Conservation (phyloP, 306 rosid species). For the Trifolium subterraneum region DNA sequence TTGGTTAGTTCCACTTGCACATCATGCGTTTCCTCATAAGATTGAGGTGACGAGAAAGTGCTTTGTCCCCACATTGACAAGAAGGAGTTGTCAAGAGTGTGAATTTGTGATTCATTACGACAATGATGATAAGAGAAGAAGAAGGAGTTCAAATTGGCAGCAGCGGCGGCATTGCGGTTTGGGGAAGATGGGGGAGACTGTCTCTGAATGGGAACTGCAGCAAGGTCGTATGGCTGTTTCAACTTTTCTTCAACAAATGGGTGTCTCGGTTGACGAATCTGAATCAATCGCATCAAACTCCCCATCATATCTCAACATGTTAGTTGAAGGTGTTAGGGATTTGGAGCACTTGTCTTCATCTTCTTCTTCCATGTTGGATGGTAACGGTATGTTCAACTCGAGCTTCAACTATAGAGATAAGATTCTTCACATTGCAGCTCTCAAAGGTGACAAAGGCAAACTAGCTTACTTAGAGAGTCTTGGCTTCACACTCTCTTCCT, state of each 20-base stretch:
- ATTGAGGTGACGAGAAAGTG: too few species aligned
- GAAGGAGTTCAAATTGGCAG: neutral
- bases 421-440: slow-evolving; percentile 57
- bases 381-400: neutral
- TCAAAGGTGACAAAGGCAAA: slow-evolving; percentile 80
- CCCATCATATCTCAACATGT: slow-evolving; percentile 65
- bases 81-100: neutral
- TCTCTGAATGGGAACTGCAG: slow-evolving; percentile 35
- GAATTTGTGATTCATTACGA: neutral
- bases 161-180: neutral
- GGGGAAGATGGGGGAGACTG: neutral
- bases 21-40: too few species aligned
- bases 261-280: slow-evolving; percentile 64
- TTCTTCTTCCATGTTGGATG: neutral
- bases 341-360: slow-evolving; percentile 60
- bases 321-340: slow-evolving; percentile 71
- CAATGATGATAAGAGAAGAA: neutral
- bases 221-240: slow-evolving; percentile 65
- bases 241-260: slow-evolving; percentile 53
- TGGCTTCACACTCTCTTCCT: slow-evolving; percentile 74
- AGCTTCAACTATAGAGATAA: slow-evolving; percentile 57
- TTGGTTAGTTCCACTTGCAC: too few species aligned
- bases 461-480: slow-evolving; percentile 79
- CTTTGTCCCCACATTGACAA: too few species aligned
- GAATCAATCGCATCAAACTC: slow-evolving; percentile 54